Conservation (phyloP, 2,329 filamentous ascomycete species). For the Graphium sp. region DNA sequence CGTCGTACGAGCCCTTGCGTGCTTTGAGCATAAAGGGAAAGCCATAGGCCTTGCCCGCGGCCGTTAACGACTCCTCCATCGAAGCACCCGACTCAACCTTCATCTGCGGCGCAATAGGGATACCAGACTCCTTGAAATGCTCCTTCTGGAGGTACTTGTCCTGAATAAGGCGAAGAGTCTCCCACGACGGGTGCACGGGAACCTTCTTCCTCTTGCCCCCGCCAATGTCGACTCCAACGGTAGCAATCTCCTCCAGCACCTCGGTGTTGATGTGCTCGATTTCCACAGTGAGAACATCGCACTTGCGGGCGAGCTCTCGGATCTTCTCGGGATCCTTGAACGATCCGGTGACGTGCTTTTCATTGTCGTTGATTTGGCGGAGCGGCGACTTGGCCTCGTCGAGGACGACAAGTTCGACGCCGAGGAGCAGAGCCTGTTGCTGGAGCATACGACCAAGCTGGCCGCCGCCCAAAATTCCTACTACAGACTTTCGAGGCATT, state of each 20-base stretch:
- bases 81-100: constrained; percentile 39
- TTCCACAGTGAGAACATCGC: constrained; percentile 78
- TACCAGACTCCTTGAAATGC: constrained; percentile 49
- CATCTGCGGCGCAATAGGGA: constrained; percentile 58
- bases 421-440: constrained; percentile 62
- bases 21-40: constrained; percentile 90
- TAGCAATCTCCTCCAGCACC: constrained; percentile 67
- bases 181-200: constrained; percentile 65
- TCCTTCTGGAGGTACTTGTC: constrained; percentile 88
- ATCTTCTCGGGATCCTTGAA: constrained; percentile 76
- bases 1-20: constrained; percentile 80
- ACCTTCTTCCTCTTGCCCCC: constrained; percentile 27
- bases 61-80: constrained; percentile 41
- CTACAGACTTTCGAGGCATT: constrained; percentile 19
- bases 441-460: constrained; percentile 88
- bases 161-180: constrained; percentile 75
- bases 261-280: constrained; percentile 93
- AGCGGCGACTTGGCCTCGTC: constrained; percentile 64
- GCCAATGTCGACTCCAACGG: constrained; percentile 39
- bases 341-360: constrained; percentile 63
- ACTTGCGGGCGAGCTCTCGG: constrained; percentile 55
- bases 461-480: constrained; percentile 42
- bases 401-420: constrained; percentile 63
- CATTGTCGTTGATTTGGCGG: constrained; percentile 67
- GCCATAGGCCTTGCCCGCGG: constrained; percentile 48